These are phyloP conservation scores for Cylindrodendrum hubeiense DNA, from an alignment of 2,329 filamentous ascomycete species.

Conservation along the genomic window DNA sequence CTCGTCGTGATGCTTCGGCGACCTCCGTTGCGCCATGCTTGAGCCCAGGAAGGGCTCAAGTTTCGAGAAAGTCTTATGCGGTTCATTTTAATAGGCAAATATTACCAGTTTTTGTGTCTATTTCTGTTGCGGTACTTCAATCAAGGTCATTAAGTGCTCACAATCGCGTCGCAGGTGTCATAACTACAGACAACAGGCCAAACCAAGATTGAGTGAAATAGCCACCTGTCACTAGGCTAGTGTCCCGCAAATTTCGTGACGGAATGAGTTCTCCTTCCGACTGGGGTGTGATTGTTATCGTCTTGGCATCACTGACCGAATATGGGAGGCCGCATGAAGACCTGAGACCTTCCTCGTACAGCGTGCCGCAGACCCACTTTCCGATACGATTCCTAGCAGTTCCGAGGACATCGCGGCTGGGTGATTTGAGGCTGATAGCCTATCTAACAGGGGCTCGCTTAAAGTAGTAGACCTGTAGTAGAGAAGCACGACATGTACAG, in stretches of 20 bases:
- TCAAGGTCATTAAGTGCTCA: neutral
- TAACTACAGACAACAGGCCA: no score
- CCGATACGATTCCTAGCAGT: neutral
- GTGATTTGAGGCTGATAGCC: neutral
- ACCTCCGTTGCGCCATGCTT: neutral
- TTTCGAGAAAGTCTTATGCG: neutral
- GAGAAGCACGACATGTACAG: no score
- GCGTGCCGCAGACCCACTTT: neutral
- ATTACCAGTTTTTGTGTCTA: neutral
- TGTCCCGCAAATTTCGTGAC: neutral
- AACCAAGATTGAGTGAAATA: no score
- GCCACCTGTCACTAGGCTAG: neutral
- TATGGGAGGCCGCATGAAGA: neutral
- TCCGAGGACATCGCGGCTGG: neutral
- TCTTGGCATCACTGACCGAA: neutral
- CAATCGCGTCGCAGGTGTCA: neutral
- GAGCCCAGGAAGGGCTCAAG: neutral
- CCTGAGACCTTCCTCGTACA: neutral
- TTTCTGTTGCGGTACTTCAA: neutral
- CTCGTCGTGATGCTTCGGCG: conserved; percentile 7
- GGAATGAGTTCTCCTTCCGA: neutral
- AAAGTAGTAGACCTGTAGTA: no score
- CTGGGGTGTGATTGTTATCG: neutral
- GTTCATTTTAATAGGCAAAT: neutral
- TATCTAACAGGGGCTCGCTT: neutral